Base-by-base conservation (phyloP, 2,329 filamentous ascomycete species). In the Kalmusia sp. region DNA sequence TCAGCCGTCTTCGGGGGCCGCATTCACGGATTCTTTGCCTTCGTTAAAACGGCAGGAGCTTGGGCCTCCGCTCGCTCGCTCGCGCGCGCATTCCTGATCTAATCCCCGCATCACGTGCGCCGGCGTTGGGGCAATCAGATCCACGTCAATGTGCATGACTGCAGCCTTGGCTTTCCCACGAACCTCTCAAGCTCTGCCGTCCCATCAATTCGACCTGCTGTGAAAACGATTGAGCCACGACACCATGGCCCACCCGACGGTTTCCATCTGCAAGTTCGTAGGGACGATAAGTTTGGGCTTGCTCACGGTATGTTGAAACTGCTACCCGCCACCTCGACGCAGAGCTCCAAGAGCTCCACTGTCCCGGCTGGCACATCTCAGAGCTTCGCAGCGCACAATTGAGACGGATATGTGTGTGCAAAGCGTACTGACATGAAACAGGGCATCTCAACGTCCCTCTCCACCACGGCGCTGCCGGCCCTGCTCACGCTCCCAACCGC, bases 361-460 rank as follows among this genome's bases (percentile, higher is more conserved):
- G 19, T 12, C 52, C 48, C 49, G 46, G 44, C 44, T 49, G 55
- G 52, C 48, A 41, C 39, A 28, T 21, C 38, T 11, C 39, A 12
- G 52, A 38, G 38, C 55, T 37, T 14, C 22, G 19, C 22, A 17
- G 31, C 30, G 30, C 28, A 38, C 41, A 46, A 19, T 27, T 37
- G 11, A 4, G n/a, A 40, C 24, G 12, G 39, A 27, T 22, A 17
- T 11, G 30, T 35, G 7, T n/a, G 39, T 24, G 5, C n/a, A 38
- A 35, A 19, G n/a, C 34, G 37, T 19, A 35, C 52, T 49, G 44
- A 41, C 21, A 22, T 6, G 3, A 7, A 11, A 45, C 67, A 97
- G 93, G 93, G 93, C 75, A 84, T 95, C 54, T 96, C 93, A 46
- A 96, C 93, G 79, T 89, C 92, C 41, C 84, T 95, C 64, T 89